phyloP scores from a whole-genome alignment of 1,284 basidiomycete genomes.

The Hypsizygus ulmarius region DNA sequence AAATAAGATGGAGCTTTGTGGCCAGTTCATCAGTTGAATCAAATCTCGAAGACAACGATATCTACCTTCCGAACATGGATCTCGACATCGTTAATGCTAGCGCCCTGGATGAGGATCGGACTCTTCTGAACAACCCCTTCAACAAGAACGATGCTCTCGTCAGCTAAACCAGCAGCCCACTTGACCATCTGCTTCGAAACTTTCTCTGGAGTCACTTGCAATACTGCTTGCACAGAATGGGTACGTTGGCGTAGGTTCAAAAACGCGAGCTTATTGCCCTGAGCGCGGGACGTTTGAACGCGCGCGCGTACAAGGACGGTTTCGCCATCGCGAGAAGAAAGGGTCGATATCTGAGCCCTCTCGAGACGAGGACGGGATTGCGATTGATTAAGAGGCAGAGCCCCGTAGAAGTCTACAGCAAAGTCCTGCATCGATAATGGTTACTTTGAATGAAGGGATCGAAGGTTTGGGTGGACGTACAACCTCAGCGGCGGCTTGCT shows the following conservation, averaged over 20 bases:
- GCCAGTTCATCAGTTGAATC: not conserved
- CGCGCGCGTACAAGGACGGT: conserved; percentile 85
- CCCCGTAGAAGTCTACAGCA: conserved; percentile 86
- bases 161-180: conserved; percentile 77
- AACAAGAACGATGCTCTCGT: conserved; percentile 92
- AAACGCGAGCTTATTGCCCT: conserved; percentile 95
- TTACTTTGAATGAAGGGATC: conserved; percentile 11
- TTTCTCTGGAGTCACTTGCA: conserved; percentile 74
- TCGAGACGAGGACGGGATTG: conserved; percentile 58
- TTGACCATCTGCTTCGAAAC: conserved; percentile 99
- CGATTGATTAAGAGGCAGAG: conserved; percentile 90
- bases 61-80: conserved; percentile 79
- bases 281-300: conserved; percentile 88
- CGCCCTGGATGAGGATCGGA: conserved; percentile 89
- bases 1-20: conserved; percentile 73
- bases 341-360: conserved; percentile 62
- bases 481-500: conserved; percentile 72
- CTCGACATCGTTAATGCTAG: conserved; percentile 87
- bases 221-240: conserved; percentile 87
- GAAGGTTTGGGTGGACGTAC: conserved; percentile 37
- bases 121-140: conserved; percentile 82
- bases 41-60: not conserved
- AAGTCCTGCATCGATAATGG: conserved; percentile 59
- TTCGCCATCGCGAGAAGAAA: conserved; percentile 76
- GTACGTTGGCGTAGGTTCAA: conserved; percentile 88